Conservation (phyloP, 2,329 filamentous ascomycete genomes). For the Phialophora tarda region DNA sequence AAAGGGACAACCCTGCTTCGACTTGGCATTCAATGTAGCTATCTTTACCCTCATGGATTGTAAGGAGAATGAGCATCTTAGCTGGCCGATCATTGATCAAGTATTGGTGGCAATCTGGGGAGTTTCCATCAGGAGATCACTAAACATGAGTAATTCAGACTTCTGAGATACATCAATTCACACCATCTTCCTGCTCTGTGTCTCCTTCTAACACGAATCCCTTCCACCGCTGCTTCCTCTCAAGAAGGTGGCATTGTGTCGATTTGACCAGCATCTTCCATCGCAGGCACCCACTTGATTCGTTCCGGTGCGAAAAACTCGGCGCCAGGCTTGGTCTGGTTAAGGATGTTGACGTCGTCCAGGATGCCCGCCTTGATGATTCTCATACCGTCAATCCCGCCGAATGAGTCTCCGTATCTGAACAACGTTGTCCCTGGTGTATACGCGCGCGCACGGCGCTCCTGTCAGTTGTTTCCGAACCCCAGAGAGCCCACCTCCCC, state of each 20-base stretch:
- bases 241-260: conserved; percentile 30
- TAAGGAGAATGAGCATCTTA: conserved; percentile 3
- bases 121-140: conserved; percentile 11
- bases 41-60: conserved; percentile 9
- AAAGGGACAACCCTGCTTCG: conserved; percentile 3
- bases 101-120: conserved; percentile 2
- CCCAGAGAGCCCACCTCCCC: background rate
- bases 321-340: conserved; percentile 41
- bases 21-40: conserved; percentile 18
- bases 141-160: conserved; percentile 8
- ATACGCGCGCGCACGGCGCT: too few species aligned
- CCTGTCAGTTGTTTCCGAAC: background rate
- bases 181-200: background rate
- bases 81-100: background rate
- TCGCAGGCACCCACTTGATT: conserved; percentile 26
- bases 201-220: background rate
- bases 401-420: conserved; percentile 37
- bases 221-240: background rate
- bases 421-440: conserved; percentile 39
- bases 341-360: conserved; percentile 43
- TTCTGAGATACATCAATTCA: conserved; percentile 7
- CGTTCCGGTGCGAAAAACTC: conserved; percentile 43
- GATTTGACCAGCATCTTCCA: conserved; percentile 33
- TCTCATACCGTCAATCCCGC: conserved; percentile 41
- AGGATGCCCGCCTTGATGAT: conserved; percentile 48